A percentile compares a stretch with the other conserved stretches of the same genome.
These are phyloP conservation scores for Nissolia schottii DNA, from an alignment of 306 rosid genomes.

Conservation along the genomic window DNA sequence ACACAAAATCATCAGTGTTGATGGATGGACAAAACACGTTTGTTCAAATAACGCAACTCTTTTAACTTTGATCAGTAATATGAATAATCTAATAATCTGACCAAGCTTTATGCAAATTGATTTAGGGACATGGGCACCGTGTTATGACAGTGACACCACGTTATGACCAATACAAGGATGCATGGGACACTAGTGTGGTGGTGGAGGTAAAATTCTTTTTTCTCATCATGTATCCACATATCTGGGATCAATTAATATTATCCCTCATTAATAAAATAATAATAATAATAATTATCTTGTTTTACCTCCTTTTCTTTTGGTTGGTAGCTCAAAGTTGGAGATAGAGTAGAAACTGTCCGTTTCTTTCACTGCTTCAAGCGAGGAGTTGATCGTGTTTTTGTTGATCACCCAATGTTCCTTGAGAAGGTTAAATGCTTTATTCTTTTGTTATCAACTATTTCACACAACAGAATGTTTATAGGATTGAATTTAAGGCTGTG, in stretches of 20 bases:
- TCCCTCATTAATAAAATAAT: neutral
- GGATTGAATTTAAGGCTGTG: neutral
- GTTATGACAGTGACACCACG: slow-evolving; percentile 77
- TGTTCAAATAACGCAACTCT: too few species aligned
- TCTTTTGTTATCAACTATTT: neutral
- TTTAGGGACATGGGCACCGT: slow-evolving; percentile 64
- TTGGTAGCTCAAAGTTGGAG: slow-evolving; percentile 51
- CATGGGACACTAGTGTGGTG: slow-evolving; percentile 63
- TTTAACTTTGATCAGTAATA: neutral
- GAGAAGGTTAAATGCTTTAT: slow-evolving; percentile 42
- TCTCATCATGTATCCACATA: neutral
- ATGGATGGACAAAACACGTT: too few species aligned
- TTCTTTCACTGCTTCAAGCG: slow-evolving; percentile 73
- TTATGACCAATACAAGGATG: slow-evolving; percentile 77
- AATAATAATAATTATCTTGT: neutral
- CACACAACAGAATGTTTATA: neutral
- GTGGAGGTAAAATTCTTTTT: slow-evolving; percentile 43
- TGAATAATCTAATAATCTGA: neutral
- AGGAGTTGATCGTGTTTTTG: slow-evolving; percentile 80
- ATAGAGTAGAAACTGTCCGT: slow-evolving; percentile 47
- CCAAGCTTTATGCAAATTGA: neutral
- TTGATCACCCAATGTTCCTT: slow-evolving; percentile 68
- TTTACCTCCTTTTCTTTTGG: neutral
- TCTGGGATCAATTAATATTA: neutral
- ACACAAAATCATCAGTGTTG: too few species aligned